Base-by-base conservation (phyloP, 176 grass and related monocot genomes). In the Coix lacrymajobi region DNA sequence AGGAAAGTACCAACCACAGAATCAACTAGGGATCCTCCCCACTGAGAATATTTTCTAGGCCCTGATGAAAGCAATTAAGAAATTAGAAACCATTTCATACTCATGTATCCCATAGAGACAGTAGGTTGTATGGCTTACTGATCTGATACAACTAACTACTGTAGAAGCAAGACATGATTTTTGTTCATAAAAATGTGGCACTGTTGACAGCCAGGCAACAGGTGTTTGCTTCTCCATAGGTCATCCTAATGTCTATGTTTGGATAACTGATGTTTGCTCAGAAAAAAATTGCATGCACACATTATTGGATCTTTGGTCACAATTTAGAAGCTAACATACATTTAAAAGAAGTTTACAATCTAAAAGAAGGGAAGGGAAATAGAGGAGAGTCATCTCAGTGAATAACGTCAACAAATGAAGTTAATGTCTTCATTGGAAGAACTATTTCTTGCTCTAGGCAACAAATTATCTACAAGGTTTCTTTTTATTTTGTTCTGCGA, bases 1-100 rank as follows among this genome's bases (percentile, higher is more conserved):
- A 89, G 87, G 71, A 85, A 89, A 76, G 83, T 85, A 71, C 87
- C 87, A 16, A 89, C 83, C 33, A 85, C 71, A 64, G 87, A 89
- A 81, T 89, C 87, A 64, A 81, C 43, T 76, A 89, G 40, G 0
- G 87, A 89, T 81, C 87, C 87, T 77, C 71, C 87, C 87, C 87
- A 85, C 30, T 31, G 52, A 81, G 78, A 89, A 79, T 64, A 89
- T 43, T 85, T 69, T 85, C 82, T 85, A 43, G 78, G 78, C n/a
- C 83, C 87, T 89, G 72, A 85, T 34, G 69, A 77, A 77, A 77
- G 54, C 28, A 81, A 45, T 89, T 81, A 28, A 71, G 12, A 78
- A 51, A 39, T 85, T 54, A 85, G 24, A 76, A 70, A 63, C 41
- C 26, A 81, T 77, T 64, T 63, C 69, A 71, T 81, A 65, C 20